Base-by-base conservation (phyloP, 2,329 filamentous ascomycete species). In the Cytospora leucostoma region DNA sequence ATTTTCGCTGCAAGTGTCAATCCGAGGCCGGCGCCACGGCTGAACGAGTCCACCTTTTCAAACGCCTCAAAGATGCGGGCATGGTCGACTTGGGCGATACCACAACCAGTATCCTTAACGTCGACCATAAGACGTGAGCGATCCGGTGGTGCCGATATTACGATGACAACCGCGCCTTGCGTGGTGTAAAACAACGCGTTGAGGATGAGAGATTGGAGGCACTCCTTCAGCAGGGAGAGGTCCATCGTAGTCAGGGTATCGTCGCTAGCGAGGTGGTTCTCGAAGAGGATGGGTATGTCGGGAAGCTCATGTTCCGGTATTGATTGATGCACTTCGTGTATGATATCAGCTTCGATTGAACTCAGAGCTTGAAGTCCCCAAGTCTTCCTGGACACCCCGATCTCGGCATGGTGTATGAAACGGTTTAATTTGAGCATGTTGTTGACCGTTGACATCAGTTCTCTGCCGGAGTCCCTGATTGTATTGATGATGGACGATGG, bases 391-490 rank as follows among this genome's bases (percentile, higher is more conserved):
- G 68, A 47, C 15, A 71, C 65, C 32, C 71, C 72, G 13, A 74
- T 71, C 8, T 74, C 73, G 1, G 76, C 73, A 49, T 38, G 44
- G 7, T 47, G 44, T 21, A 47, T 47, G 77, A 77, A 80, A 10
- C 74, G 62, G 47, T 75, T 74, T 2, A 76, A 61, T 2, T 75
- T 80, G 37, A 81, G 75, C 67, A 81, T 75, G 56, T 72, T 79
- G 56, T 80, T 80, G 37, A 80, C 75, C 0, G 75, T 80, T 1
- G 75, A 75, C 62, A 79, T 79, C 3, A 80, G 68, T 21, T 79
- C 77, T n/a, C 71, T 72, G 0, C 77, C 78, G 1, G 77, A 76
- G 0, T 71, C 71, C 37, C 71, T 74, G 38, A 80, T 80, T 0
- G 75, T 76, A 17, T 73, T 68, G 15, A 19, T 73, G 66, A 63